A percentile compares a stretch with the other conserved stretches of the same genome.
Evolutionary conservation across 75 land plant genomes (phyloP).

Genomic region (Sequoia sempervirens): DNA sequence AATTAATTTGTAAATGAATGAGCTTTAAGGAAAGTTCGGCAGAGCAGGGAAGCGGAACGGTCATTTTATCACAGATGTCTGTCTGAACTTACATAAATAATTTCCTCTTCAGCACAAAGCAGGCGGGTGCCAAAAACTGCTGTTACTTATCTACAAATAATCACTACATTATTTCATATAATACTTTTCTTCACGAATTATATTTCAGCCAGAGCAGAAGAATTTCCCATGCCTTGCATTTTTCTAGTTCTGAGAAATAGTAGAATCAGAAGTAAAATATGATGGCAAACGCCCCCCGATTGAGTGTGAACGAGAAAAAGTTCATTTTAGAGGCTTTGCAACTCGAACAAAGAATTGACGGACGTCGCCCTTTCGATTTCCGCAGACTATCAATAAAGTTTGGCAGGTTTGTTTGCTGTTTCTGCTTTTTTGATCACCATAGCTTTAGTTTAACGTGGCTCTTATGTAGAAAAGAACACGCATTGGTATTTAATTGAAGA

Average conservation of each 20-base stretch:
- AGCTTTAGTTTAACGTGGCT: not conserved
- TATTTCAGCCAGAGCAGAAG: not conserved
- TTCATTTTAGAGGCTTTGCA: slow-evolving; percentile 65
- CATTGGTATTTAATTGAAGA: too few species aligned
- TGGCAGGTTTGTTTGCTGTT: slow-evolving; percentile 37
- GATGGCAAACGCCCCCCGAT: slow-evolving; percentile 40
- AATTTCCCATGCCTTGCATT: not conserved
- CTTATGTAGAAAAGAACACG: too few species aligned
- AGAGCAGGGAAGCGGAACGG: too few species aligned
- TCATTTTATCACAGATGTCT: too few species aligned
- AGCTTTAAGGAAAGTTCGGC: too few species aligned
- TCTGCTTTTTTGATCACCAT: not conserved
- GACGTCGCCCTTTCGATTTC: slow-evolving; percentile 77
- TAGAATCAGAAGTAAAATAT: not conserved
- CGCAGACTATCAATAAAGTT: slow-evolving; percentile 66
- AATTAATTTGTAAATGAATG: too few species aligned
- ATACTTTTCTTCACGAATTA: too few species aligned
- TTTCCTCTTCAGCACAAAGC: too few species aligned
- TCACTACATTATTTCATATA: too few species aligned
- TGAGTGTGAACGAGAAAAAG: slow-evolving; percentile 71
- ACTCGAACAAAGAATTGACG: slow-evolving; percentile 71
- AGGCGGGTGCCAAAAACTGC: too few species aligned
- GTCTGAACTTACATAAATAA: too few species aligned
- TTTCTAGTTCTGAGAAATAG: not conserved
- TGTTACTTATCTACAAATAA: too few species aligned